Evolutionary conservation across 1,139 yeast species (phyloP).

Genomic region (Tardiomyces blankii): DNA sequence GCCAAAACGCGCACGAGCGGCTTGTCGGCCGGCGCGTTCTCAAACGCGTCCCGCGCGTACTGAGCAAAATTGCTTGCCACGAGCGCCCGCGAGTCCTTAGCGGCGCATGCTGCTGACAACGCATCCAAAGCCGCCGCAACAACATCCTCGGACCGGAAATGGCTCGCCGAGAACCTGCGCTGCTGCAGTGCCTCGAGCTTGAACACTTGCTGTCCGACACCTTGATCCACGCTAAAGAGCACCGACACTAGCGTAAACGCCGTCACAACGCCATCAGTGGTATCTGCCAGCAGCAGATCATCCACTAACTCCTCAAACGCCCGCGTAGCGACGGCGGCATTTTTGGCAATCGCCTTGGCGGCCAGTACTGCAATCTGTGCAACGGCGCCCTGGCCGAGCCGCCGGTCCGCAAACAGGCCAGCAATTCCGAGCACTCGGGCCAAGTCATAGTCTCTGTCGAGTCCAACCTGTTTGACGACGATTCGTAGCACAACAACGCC

Average conservation of each 20-base stretch:
- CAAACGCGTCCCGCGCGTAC: constrained; percentile 17
- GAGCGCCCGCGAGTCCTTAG: constrained; percentile 20
- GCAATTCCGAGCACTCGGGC: neutral
- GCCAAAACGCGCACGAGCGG: constrained; percentile 21
- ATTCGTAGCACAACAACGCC: neutral
- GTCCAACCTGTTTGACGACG: neutral
- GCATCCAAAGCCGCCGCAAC: constrained; percentile 20
- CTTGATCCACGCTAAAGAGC: constrained; percentile 4
- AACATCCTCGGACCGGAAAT: constrained; percentile 9
- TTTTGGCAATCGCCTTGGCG: neutral
- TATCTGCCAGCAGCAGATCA: neutral
- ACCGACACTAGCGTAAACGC: constrained; percentile 4
- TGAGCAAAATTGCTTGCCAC: constrained; percentile 19
- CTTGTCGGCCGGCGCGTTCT: constrained; percentile 6
- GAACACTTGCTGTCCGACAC: constrained; percentile 5
- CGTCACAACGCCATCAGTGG: constrained; percentile 4
- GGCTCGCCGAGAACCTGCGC: neutral
- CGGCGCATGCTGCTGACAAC: constrained; percentile 26
- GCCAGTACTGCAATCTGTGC: neutral
- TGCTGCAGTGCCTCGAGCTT: constrained; percentile 3
- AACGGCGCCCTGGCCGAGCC: neutral
- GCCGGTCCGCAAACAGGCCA: neutral
- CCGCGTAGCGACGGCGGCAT: neutral
- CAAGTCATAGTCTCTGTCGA: neutral
- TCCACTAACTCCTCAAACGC: neutral